These are phyloP conservation scores for Irpex rosettiformis DNA, from an alignment of 1,284 basidiomycete genomes.

Conservation along the genomic window DNA sequence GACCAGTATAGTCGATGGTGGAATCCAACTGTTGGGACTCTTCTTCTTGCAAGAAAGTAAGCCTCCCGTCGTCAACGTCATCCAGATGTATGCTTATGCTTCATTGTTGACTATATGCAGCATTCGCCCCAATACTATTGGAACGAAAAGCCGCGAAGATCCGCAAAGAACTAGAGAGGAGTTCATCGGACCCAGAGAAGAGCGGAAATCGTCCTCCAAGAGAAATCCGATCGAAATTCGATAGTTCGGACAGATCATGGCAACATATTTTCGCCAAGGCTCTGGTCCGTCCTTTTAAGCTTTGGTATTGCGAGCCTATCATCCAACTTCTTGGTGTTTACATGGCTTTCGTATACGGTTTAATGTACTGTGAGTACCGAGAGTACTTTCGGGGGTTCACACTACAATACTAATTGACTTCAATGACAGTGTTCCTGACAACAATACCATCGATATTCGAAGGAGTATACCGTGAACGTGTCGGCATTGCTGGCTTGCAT, in stretches of 20 bases:
- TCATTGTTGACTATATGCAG: conserved; percentile 17
- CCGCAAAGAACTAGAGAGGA: conserved; percentile 31
- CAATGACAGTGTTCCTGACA: conserved; percentile 51
- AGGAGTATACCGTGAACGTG: conserved; percentile 42
- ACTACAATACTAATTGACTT: not conserved
- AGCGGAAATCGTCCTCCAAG: conserved; percentile 10
- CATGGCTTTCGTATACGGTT: conserved; percentile 49
- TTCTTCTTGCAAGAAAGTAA: conserved; percentile 45
- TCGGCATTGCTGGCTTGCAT: conserved; percentile 57
- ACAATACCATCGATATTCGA: conserved; percentile 63
- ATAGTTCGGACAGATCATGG: conserved; percentile 33
- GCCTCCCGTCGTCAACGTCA: conserved; percentile 7
- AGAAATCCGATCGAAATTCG: conserved; percentile 26
- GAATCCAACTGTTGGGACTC: conserved; percentile 37
- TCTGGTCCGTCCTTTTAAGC: conserved; percentile 42
- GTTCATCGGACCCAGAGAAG: conserved; percentile 26
- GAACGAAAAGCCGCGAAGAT: conserved; percentile 39
- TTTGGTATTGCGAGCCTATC: conserved; percentile 44
- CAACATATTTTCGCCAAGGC: conserved; percentile 32
- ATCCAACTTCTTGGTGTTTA: conserved; percentile 43
- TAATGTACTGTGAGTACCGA: conserved; percentile 46
- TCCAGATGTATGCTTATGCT: not conserved
- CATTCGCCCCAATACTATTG: conserved; percentile 45
- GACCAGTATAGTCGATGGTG: conserved; percentile 34
- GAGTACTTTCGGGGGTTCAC: not conserved